A percentile compares a stretch with the other conserved stretches of the same genome.
Conservation (phyloP, 352 stramenopile genomes). For the Globisporangium parvum region DNA sequence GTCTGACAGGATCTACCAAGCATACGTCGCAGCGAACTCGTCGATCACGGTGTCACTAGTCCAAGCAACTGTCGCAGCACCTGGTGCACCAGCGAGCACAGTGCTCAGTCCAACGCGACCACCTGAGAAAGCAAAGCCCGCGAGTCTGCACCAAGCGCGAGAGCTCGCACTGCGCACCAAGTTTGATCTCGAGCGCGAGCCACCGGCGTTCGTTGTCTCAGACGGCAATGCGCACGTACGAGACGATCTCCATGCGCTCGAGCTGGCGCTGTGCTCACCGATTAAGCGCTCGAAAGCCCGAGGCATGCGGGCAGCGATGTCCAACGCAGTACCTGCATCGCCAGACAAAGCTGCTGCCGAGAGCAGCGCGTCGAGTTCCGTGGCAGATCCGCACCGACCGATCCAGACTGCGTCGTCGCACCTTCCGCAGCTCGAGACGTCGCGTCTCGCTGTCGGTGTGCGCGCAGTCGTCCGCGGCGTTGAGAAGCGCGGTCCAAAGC, state of each 20-base stretch:
- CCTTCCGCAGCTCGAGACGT: conserved; percentile 50
- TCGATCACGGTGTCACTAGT: conserved; percentile 12
- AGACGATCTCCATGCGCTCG: conserved; percentile 20
- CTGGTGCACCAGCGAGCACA: neutral
- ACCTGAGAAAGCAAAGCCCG: conserved; percentile 8
- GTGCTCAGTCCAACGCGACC: conserved; percentile 11
- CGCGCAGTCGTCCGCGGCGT: conserved; percentile 43
- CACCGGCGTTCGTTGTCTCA: conserved; percentile 23
- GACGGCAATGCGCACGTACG: conserved; percentile 27
- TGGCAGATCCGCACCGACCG: conserved; percentile 9
- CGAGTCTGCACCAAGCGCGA: neutral
- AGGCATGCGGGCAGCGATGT: neutral
- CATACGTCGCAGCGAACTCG: conserved; percentile 36
- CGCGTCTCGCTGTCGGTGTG: conserved; percentile 42
- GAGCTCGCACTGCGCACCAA: conserved; percentile 22
- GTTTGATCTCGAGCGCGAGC: conserved; percentile 36
- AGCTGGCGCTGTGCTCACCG: conserved; percentile 26
- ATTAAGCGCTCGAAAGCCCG: conserved; percentile 19
- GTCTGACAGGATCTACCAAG: conserved; percentile 26
- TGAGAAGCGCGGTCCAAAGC: conserved; percentile 39
- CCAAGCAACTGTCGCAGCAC: neutral
- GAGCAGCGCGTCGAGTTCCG: neutral
- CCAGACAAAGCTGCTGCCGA: too few species aligned
- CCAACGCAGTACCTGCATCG: too few species aligned
- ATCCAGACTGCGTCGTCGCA: conserved; percentile 28